Base-by-base conservation (phyloP, 352 stramenopile genomes). In the Phytophthora cactorum region DNA sequence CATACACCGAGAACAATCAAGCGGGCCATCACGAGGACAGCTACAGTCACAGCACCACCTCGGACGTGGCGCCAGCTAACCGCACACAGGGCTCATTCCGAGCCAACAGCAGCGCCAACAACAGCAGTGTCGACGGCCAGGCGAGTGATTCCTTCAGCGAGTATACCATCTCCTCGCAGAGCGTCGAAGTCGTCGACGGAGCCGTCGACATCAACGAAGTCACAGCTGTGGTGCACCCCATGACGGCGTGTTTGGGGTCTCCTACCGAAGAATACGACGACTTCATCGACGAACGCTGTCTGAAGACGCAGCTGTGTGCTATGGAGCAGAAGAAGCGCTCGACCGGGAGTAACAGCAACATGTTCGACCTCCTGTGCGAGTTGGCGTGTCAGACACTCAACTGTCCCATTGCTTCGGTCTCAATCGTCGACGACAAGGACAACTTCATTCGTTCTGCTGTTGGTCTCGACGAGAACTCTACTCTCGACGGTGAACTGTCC, bases 321-420 rank as follows among this genome's bases (percentile, higher is more conserved):
- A 83, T 90, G 78, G 79, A 88, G 44, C 74, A 83, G 50, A 75
- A 84, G 60, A 83, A 81, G 25, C 63, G 74, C 10, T 73, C 74
- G 14, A 68, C 52, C 15, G 61, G 71, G 1, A 72, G 66, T 39
- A 79, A 74, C 55, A 87, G 79, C 72, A 90, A 90, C 71, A 92
- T 91, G 84, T 92, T 92, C 25, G 84, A 88, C 49, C 72, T 94
- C 27, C 74, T 94, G 38, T 94, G 86, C 60, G 86, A 92, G 52
- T 73, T 94, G 46, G 86, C 86, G 44, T 91, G 86, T 65, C 83
- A 94, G 59, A 91, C 86, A n/a, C 78, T 94, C 29, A 80, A 81
- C 57, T 94, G 86, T 36, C 86, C 86, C 5, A 91, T 94, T 62
- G 86, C 86, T 10, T 90, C 82, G 14, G 82, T 94, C 34, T 92